phyloP scores from a whole-genome alignment of 2,329 filamentous ascomycete genomes.

The Teratosphaeriaceae sp. region DNA sequence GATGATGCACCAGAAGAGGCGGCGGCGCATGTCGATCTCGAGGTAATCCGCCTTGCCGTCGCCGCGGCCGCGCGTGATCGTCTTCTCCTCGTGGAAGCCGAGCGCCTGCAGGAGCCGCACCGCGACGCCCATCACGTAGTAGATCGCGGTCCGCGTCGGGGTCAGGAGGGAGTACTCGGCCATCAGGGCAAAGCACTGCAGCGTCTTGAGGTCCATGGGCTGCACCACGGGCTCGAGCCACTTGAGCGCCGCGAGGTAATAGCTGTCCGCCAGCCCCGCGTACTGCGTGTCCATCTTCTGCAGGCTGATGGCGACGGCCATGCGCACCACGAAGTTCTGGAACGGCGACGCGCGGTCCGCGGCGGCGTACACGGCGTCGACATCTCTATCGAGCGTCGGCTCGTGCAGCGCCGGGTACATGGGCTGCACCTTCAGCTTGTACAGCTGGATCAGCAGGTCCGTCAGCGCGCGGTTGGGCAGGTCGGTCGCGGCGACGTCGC shows the following conservation, averaged over 20 bases:
- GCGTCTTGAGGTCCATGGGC: conserved; percentile 81
- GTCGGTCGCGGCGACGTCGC: conserved; percentile 68
- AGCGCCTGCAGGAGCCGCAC: conserved; percentile 84
- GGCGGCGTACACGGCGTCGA: conserved; percentile 74
- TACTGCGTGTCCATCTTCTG: conserved; percentile 87
- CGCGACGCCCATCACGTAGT: conserved; percentile 86
- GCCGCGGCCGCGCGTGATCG: conserved; percentile 59
- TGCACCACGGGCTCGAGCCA: conserved; percentile 76
- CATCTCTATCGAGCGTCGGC: conserved; percentile 64
- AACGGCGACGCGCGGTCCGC: conserved; percentile 62
- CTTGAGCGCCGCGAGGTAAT: conserved; percentile 83
- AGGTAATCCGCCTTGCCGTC: conserved; percentile 60
- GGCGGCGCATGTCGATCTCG: conserved; percentile 81
- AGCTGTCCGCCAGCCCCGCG: conserved; percentile 89
- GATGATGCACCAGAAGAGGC: conserved; percentile 80
- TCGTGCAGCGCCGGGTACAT: conserved; percentile 87
- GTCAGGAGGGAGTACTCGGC: conserved; percentile 89
- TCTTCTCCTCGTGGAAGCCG: conserved; percentile 81
- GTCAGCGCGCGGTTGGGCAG: conserved; percentile 69
- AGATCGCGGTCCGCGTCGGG: conserved; percentile 84
- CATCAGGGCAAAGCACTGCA: conserved; percentile 84
- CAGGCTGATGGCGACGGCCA: conserved; percentile 91
- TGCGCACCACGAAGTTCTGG: conserved; percentile 79
- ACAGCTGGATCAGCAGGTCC: conserved; percentile 75
- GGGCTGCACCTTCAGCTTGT: conserved; percentile 81